A percentile compares a stretch with the other conserved stretches of the same genome.
Conservation (phyloP, 1,284 basidiomycete genomes). For the Cryptococcus sp. region DNA sequence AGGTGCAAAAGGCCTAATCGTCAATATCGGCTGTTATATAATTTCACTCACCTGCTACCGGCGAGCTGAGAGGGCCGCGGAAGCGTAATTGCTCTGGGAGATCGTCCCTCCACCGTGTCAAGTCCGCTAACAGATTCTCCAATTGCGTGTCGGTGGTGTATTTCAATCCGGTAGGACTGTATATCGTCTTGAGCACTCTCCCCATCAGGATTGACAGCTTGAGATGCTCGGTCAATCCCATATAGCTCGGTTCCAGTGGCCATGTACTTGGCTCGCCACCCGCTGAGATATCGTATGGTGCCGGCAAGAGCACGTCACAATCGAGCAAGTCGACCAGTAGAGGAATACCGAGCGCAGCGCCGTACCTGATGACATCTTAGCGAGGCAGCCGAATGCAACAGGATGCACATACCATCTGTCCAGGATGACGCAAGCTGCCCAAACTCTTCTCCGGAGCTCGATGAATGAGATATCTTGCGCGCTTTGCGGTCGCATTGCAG, state of each 20-base stretch:
- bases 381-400: not conserved
- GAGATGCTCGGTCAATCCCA: slow-evolving; percentile 66
- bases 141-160: slow-evolving; percentile 78
- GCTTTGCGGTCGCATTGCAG: slow-evolving; percentile 31
- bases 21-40: not conserved
- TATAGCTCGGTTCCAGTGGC: slow-evolving; percentile 32
- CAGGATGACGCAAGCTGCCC: slow-evolving; percentile 86
- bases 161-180: slow-evolving; percentile 79
- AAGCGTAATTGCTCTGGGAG: slow-evolving; percentile 76
- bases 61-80: slow-evolving; percentile 63
- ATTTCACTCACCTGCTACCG: slow-evolving; percentile 48
- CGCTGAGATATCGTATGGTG: slow-evolving; percentile 59
- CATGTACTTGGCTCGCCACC: slow-evolving; percentile 63
- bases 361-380: slow-evolving; percentile 24
- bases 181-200: slow-evolving; percentile 81
- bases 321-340: slow-evolving; percentile 90
- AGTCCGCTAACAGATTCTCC: slow-evolving; percentile 67
- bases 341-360: slow-evolving; percentile 54
- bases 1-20: slow-evolving; percentile 78
- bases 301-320: slow-evolving; percentile 86
- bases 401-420: slow-evolving; percentile 73
- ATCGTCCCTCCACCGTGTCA: slow-evolving; percentile 73
- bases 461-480: slow-evolving; percentile 58
- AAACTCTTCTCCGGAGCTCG: slow-evolving; percentile 79
- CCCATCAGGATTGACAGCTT: slow-evolving; percentile 84